These are phyloP conservation scores for Barnettozyma hawaiiensis DNA, from an alignment of 1,139 yeast genomes.

Conservation along the genomic window DNA sequence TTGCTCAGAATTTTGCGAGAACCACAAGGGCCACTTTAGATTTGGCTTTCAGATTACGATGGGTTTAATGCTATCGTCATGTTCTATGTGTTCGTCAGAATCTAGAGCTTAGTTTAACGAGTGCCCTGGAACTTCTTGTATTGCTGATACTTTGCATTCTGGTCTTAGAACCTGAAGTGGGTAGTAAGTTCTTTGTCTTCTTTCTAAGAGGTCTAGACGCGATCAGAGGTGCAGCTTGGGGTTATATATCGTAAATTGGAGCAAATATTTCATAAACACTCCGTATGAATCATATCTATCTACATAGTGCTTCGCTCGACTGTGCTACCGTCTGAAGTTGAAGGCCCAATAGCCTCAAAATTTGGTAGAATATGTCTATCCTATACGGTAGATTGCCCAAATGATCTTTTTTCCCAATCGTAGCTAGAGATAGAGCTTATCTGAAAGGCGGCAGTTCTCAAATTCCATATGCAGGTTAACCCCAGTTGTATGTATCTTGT, in stretches of 20 bases:
- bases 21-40: slow-evolving; percentile 33
- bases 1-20: slow-evolving; percentile 21
- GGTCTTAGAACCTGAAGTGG: slow-evolving; percentile 45
- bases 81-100: slow-evolving; percentile 43
- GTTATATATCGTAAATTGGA: slow-evolving; percentile 40
- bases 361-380: slow-evolving; percentile 44
- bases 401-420: slow-evolving; percentile 40
- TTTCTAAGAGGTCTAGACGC: slow-evolving; percentile 43
- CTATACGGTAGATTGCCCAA: slow-evolving; percentile 44
- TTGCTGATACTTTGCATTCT: slow-evolving; percentile 47
- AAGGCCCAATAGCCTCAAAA: slow-evolving; percentile 38
- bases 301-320: slow-evolving; percentile 41
- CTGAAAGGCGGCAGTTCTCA: slow-evolving; percentile 35
- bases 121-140: slow-evolving; percentile 45
- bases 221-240: slow-evolving; percentile 44
- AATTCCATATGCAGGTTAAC: slow-evolving; percentile 36
- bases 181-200: slow-evolving; percentile 44
- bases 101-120: slow-evolving; percentile 41
- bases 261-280: slow-evolving; percentile 37
- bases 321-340: slow-evolving; percentile 33
- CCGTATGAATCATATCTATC: slow-evolving; percentile 42
- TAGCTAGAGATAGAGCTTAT: slow-evolving; percentile 41
- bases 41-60: slow-evolving; percentile 42
- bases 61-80: slow-evolving; percentile 40
- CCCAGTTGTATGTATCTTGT: slow-evolving; percentile 35